These are phyloP conservation scores for Lepidopterella palustris DNA, from an alignment of 495 filamentous ascomycete genomes.

Conservation along the genomic window DNA sequence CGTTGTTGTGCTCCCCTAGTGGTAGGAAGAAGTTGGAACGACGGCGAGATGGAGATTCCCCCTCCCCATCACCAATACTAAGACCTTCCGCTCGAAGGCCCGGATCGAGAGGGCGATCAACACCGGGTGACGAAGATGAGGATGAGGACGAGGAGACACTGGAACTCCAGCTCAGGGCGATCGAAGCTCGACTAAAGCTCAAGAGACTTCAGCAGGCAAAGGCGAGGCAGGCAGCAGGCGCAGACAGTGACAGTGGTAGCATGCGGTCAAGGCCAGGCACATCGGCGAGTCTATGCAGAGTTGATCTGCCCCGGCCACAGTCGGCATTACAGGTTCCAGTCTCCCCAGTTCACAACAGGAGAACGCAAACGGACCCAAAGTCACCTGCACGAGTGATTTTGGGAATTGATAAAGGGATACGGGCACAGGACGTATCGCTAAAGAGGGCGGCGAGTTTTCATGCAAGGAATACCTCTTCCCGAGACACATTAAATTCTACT, in stretches of 20 bases:
- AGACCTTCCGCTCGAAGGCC: constrained; percentile 23
- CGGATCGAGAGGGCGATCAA: constrained; percentile 34
- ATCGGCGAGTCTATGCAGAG: constrained; percentile 11
- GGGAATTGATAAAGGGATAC: constrained; percentile 85
- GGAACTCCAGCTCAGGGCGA: constrained; percentile 72
- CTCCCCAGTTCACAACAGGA: constrained; percentile 60
- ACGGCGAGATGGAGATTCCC: constrained; percentile 15
- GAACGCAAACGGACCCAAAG: constrained; percentile 46
- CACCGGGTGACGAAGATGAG: constrained; percentile 45
- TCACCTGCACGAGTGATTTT: constrained; percentile 76
- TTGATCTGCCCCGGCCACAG: constrained; percentile 16
- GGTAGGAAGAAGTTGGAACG: constrained; percentile 58
- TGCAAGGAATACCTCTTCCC: too few relatives aligned
- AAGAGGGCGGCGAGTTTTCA: constrained; percentile 57
- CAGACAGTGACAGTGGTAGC: constrained; percentile 14
- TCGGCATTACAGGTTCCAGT: constrained; percentile 66
- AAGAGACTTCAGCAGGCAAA: constrained; percentile 60
- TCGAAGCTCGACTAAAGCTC: constrained; percentile 80
- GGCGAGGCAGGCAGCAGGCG: constrained; percentile 36
- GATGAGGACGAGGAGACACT: constrained; percentile 90
- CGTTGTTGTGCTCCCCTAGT: constrained; percentile 70
- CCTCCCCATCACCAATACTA: constrained; percentile 52
- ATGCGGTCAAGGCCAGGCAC: constrained; percentile 17
- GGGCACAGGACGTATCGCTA: constrained; percentile 75
- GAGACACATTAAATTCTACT: too few relatives aligned